Base-by-base conservation (phyloP, 176 grass and related monocot genomes). In the Puya raimondii region DNA sequence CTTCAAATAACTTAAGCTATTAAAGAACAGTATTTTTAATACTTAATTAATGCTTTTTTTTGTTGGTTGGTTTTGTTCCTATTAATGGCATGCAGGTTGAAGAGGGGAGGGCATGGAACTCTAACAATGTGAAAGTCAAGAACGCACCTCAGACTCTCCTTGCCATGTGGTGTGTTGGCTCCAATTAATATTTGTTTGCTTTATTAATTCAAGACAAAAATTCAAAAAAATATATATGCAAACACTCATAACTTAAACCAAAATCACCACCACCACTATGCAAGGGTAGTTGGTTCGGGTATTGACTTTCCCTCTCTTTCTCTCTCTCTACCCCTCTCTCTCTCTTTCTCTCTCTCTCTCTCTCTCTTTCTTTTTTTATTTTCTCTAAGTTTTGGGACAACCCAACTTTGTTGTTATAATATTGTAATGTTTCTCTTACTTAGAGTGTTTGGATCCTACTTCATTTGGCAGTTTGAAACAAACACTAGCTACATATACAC, bases 231-330 rank as follows among this genome's bases (percentile, higher is more conserved):
- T 6, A n/a, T 6, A 58, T 3, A 16, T 22, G 56, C 56, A 61
- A 61, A 20, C 56, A 61, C 56, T 61, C 33, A 42, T 7, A 42
- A 42, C 33, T 42, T 33, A 70, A 9, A 12, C 64, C 65, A 48
- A 48, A 70, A 78, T 82, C 84, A 12, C 47, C 66, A 21, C 51
- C 70, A 91, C 84, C 88, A 81, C 82, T 11, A 59, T 73, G 88
- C 88, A 88, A 88, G 82, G 80, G 82, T 68, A 72, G 85, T 91
- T 96, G 91, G 88, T 96, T 96, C 88, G 91, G 91, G 91, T 76
- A 96, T 96, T 96, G 91, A 96, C 91, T 91, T 80, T 67, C 20
- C 70, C 66, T 56, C 21, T 76, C 14, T 47, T 20, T 57, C 16
- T 82, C 86, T 79, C 80, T 33, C 29, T 33, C 29, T 33, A 1